Conservation (phyloP, 2,329 filamentous ascomycete species). For the Paraphoma sp. region DNA sequence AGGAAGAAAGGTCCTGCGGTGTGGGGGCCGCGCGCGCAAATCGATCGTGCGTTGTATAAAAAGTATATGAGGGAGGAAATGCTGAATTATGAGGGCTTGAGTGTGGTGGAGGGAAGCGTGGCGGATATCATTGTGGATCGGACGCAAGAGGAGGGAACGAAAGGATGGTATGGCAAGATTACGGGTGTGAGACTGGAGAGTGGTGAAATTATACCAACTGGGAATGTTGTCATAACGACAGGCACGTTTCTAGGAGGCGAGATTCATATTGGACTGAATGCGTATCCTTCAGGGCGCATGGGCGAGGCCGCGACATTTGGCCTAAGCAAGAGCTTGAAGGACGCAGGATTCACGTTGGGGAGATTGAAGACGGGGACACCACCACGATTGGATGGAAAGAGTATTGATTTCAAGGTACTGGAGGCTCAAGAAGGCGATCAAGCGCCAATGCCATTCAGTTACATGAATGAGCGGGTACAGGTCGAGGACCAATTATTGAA, state of each 20-base stretch:
- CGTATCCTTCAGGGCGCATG: slow-evolving; percentile 86
- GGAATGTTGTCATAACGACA: slow-evolving; percentile 89
- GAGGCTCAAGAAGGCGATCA: slow-evolving; percentile 81
- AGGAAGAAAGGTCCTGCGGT: slow-evolving; percentile 90
- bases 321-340: slow-evolving; percentile 84
- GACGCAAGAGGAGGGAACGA: slow-evolving; percentile 52
- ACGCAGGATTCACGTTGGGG: slow-evolving; percentile 88
- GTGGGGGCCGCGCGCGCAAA: slow-evolving; percentile 96
- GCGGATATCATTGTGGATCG: slow-evolving; percentile 85
- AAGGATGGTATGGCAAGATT: slow-evolving; percentile 71
- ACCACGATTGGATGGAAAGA: slow-evolving; percentile 79
- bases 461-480: slow-evolving; percentile 78
- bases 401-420: slow-evolving; percentile 78
- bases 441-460: slow-evolving; percentile 89
- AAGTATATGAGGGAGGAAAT: slow-evolving; percentile 91
- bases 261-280: slow-evolving; percentile 90
- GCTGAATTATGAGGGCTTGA: slow-evolving; percentile 76
- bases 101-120: slow-evolving; percentile 83
- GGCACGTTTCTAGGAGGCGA: slow-evolving; percentile 95
- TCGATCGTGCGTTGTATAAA: slow-evolving; percentile 88
- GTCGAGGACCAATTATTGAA: slow-evolving; percentile 86
- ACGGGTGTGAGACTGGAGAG: slow-evolving; percentile 86
- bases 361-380: slow-evolving; percentile 96
- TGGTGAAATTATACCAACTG: slow-evolving; percentile 81
- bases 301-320: slow-evolving; percentile 93